Conservation (phyloP, 176 grass and related monocot genomes). For the Raddia distichophylla region DNA sequence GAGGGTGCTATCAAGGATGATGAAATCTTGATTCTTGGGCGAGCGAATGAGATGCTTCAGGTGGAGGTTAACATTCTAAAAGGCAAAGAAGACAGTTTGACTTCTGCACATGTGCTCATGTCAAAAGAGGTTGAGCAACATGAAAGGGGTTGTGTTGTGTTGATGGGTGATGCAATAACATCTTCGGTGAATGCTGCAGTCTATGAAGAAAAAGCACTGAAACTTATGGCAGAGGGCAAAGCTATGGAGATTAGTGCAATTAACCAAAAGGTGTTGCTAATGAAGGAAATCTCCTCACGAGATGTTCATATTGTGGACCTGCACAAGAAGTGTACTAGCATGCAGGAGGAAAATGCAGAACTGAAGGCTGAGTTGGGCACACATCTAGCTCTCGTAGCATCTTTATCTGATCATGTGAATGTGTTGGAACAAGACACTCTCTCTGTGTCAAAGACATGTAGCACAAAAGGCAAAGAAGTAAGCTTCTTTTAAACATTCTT, state of each 20-base stretch:
- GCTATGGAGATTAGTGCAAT: conserved; percentile 48
- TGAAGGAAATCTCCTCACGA: conserved; percentile 48
- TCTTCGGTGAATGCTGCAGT: conserved; percentile 55
- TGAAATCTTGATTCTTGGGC: conserved; percentile 49
- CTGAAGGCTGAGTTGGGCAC: conserved; percentile 50
- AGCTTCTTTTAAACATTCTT: conserved; percentile 16
- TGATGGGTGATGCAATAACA: conserved; percentile 56
- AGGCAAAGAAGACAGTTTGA: conserved; percentile 39
- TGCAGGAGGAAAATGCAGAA: conserved; percentile 67
- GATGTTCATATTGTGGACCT: conserved; percentile 55
- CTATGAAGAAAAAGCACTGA: conserved; percentile 68
- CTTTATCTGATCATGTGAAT: conserved; percentile 57
- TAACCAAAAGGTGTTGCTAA: conserved; percentile 50
- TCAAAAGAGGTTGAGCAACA: conserved; percentile 54
- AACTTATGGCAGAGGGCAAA: conserved; percentile 60
- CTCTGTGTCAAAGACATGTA: conserved; percentile 50
- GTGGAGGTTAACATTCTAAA: conserved; percentile 46
- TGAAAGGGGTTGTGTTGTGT: conserved; percentile 53
- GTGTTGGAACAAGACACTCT: conserved; percentile 58
- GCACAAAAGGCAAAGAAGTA: conserved; percentile 50
- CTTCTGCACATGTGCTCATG: conserved; percentile 43
- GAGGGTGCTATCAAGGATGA: conserved; percentile 41
- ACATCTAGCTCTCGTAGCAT: conserved; percentile 51
- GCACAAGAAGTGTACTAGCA: conserved; percentile 45
- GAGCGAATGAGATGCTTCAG: conserved; percentile 50